phyloP scores from a whole-genome alignment of 2,329 filamentous ascomycete genomes.

The Aspergillus sp. region DNA sequence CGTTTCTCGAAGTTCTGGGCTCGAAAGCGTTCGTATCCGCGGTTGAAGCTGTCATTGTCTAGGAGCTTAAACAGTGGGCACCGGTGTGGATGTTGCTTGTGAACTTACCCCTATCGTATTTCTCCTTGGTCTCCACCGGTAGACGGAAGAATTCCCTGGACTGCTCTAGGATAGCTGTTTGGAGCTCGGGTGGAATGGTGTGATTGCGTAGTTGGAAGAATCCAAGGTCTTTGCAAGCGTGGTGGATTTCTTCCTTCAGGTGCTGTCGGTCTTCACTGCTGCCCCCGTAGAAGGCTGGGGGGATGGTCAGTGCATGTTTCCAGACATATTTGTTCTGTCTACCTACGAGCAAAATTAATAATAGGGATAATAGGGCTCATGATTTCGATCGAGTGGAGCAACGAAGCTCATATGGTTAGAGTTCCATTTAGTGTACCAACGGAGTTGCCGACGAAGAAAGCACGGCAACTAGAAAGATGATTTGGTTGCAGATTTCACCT shows the following conservation, averaged over 20 bases:
- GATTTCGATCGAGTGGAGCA: background rate
- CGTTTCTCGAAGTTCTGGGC: constrained; percentile 29
- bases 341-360: background rate
- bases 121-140: constrained; percentile 24
- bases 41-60: constrained; percentile 7
- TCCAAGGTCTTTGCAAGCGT: constrained; percentile 49
- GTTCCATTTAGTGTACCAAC: no score
- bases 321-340: background rate
- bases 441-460: no score
- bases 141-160: constrained; percentile 54
- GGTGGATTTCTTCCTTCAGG: constrained; percentile 39
- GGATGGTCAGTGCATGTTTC: background rate
- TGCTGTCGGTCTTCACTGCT: constrained; percentile 2
- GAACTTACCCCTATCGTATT: constrained; percentile 23
- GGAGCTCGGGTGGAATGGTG: constrained; percentile 45
- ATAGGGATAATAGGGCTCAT: background rate
- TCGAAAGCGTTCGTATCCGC: constrained; percentile 31
- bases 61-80: background rate
- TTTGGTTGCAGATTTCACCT: background rate
- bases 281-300: constrained; percentile 2
- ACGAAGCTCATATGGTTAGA: background rate
- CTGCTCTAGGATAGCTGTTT: constrained; percentile 44
- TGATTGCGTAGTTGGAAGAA: constrained; percentile 58
- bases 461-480: no score
- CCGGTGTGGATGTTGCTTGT: background rate